Evolutionary conservation across 2,329 filamentous ascomycete species (phyloP).

Genomic region (Ascochyta fabae): DNA sequence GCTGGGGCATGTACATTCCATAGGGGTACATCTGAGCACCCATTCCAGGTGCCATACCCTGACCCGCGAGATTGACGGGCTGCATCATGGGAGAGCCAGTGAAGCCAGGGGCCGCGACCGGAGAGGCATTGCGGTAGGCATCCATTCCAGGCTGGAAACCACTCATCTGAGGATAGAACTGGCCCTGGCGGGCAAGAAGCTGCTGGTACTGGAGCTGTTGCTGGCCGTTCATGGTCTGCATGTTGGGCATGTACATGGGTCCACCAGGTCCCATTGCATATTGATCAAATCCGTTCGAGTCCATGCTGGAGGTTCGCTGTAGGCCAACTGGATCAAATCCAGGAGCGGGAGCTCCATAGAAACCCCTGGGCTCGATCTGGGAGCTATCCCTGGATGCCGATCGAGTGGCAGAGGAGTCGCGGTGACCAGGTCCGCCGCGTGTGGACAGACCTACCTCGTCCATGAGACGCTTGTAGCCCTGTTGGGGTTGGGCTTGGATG

Average conservation of each 20-base stretch:
- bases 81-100: conserved; percentile 56
- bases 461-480: conserved; percentile 98
- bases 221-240: conserved; percentile 51
- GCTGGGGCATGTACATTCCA: conserved; percentile 58
- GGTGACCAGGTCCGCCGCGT: conserved; percentile 51
- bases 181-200: conserved; percentile 58
- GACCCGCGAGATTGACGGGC: conserved; percentile 54
- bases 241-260: conserved; percentile 47
- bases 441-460: conserved; percentile 91
- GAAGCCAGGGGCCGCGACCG: conserved; percentile 50
- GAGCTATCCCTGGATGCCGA: conserved; percentile 48
- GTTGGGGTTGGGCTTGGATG: conserved; percentile 90
- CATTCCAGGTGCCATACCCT: conserved; percentile 43
- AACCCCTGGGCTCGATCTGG: conserved; percentile 42
- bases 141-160: conserved; percentile 52
- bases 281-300: conserved; percentile 57
- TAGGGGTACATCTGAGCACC: conserved; percentile 56
- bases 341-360: conserved; percentile 46
- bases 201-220: conserved; percentile 66
- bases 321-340: conserved; percentile 52
- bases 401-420: conserved; percentile 46
- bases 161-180: conserved; percentile 56
- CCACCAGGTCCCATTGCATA: conserved; percentile 47
- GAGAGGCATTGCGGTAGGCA: conserved; percentile 51
- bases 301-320: conserved; percentile 57